phyloP scores from a whole-genome alignment of 169 alveolate genomes.

The Eimeria brunetti region DNA sequence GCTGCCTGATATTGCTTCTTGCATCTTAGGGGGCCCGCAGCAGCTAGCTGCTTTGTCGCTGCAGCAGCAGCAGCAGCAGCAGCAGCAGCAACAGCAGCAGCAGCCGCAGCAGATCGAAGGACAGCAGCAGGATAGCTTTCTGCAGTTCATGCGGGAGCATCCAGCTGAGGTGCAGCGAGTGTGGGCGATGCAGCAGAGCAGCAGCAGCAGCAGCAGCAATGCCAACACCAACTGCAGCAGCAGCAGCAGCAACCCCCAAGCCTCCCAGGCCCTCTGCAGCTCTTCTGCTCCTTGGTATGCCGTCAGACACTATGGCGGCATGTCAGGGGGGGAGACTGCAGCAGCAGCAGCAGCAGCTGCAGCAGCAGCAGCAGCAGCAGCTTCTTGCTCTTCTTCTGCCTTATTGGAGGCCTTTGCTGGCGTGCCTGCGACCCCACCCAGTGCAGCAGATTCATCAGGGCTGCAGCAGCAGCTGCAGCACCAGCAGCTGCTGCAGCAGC shows the following conservation, averaged over 20 bases:
- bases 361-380: constrained; percentile 14
- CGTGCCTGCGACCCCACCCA: neutral
- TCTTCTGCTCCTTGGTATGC: constrained; percentile 17
- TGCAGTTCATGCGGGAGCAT: constrained; percentile 6
- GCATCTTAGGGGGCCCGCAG: constrained; percentile 24
- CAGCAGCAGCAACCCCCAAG: constrained; percentile 27
- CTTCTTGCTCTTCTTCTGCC: neutral
- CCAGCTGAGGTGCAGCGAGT: neutral
- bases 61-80: constrained; percentile 54
- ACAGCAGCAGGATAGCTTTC: neutral
- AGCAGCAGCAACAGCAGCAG: constrained; percentile 23
- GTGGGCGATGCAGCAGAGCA: constrained; percentile 23
- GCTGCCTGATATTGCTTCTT: constrained; percentile 40
- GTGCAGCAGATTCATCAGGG: constrained; percentile 27
- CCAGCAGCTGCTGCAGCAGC: neutral
- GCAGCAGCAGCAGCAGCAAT: constrained; percentile 35
- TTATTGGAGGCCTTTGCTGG: neutral
- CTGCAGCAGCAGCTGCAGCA: constrained; percentile 27
- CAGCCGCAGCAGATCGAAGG: neutral
- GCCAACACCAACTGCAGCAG: constrained; percentile 43
- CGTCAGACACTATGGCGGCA: neutral
- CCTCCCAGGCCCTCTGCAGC: neutral
- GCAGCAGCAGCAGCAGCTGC: constrained; percentile 41
- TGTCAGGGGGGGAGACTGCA: neutral
- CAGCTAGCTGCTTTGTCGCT: neutral